Conservation (phyloP, 257 asterid genomes). For the Plantago major region DNA sequence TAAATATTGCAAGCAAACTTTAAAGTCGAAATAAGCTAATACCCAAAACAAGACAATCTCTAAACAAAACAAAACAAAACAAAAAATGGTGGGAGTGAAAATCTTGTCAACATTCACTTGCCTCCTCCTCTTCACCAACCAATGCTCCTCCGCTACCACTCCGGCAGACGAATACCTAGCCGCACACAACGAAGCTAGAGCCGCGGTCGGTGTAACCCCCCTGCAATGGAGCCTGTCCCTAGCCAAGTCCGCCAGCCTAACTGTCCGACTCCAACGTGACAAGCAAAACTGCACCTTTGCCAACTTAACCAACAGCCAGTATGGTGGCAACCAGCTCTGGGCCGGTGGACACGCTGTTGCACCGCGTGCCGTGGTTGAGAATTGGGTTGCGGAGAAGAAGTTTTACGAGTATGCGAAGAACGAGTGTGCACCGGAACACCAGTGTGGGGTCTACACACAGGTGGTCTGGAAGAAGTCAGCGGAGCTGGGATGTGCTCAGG, state of each 20-base stretch:
- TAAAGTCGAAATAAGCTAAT: too few species aligned
- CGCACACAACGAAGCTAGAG: slow-evolving; percentile 73
- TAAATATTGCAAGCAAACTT: too few species aligned
- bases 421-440: slow-evolving; percentile 47
- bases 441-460: slow-evolving; percentile 89
- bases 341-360: slow-evolving; percentile 45
- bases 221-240: slow-evolving; percentile 62
- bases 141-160: slow-evolving; percentile 22
- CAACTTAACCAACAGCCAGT: slow-evolving; percentile 36
- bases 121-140: slow-evolving; percentile 26
- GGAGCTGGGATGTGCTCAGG: slow-evolving; percentile 78
- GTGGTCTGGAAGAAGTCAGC: slow-evolving; percentile 75
- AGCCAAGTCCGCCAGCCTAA: slow-evolving; percentile 67
- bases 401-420: slow-evolving; percentile 55
- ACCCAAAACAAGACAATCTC: neutral
- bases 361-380: slow-evolving; percentile 59
- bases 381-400: slow-evolving; percentile 76
- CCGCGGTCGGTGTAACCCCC: slow-evolving; percentile 66
- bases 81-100: slow-evolving; percentile 14
- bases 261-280: slow-evolving; percentile 62
- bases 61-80: neutral
- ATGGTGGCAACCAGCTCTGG: slow-evolving; percentile 83
- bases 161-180: slow-evolving; percentile 43
- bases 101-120: slow-evolving; percentile 22
- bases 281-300: slow-evolving; percentile 67